Base-by-base conservation (phyloP, 129 eudicot species). In the Solidago caesia region DNA sequence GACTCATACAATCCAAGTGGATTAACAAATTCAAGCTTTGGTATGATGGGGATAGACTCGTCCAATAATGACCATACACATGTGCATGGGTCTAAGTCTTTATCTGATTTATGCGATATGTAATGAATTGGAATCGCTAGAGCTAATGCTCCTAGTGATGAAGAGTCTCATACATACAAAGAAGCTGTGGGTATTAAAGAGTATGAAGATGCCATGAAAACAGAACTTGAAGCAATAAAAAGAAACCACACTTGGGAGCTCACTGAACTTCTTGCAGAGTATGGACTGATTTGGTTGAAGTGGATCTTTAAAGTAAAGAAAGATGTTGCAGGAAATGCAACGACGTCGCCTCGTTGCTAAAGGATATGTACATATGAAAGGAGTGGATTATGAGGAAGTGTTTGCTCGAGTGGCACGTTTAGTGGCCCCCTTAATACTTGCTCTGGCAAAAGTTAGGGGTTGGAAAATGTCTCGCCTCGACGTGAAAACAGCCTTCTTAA, bases 161-260 rank as follows among this genome's bases (percentile, higher is more conserved):
- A 48, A 2, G 53, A 48, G 4, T 14, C 53, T 8, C 2, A 11
- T 7, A 48, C 12, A 8, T 48, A 48, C 14, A 8, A 0, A 10
- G 53, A 63, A 2, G 68, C 68, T 63, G n/a, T 4, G 5, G 39
- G 13, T 2, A 3, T 1, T 11, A 3, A 14, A 1, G 43, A 11
- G 44, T 70, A 63, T 63, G 10, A 52, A 8, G 63, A 49, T 14
- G 75, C 75, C 6, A 70, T 70, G 75, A 70, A 51, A 11, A 33
- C 63, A 5, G 75, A 52, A 16, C 8, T 46, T 4, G 7, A 5
- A 0, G 12, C 64, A 5, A 49, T 70, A 3, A 44, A 70, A 10
- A 70, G 5, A 26, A 70, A 70, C 33, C 4, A 26, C 2, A 70
- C 75, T 6, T 52, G 63, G 75, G 10, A 27, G 0, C 47, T 70